phyloP scores from a whole-genome alignment of 257 asterid genomes.

The Solanum piurae region DNA sequence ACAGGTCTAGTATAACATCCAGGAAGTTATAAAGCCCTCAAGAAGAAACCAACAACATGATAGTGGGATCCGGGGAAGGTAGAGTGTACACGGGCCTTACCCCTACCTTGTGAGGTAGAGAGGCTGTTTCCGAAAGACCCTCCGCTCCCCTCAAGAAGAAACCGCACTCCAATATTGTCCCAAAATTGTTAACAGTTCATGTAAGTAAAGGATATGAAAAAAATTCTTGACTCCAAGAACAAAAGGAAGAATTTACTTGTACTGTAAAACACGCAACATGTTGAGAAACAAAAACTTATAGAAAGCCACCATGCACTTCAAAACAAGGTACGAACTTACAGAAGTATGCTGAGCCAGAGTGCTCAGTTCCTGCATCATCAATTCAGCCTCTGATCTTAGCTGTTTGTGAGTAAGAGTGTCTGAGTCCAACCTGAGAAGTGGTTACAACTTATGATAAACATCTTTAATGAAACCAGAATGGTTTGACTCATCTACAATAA shows the following conservation, averaged over 20 bases:
- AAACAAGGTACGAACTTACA: slow-evolving; percentile 35
- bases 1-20: neutral
- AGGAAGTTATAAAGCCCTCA: neutral
- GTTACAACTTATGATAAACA: neutral
- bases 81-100: neutral
- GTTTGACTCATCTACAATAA: neutral
- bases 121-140: neutral
- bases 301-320: neutral
- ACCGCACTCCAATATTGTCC: neutral
- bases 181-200: neutral
- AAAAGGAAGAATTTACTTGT: neutral
- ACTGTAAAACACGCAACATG: neutral
- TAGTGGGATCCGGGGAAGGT: neutral
- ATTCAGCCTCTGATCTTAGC: slow-evolving; percentile 65
- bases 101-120: neutral
- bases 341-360: slow-evolving; percentile 88
- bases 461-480: neutral
- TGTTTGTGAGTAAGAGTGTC: slow-evolving; percentile 56
- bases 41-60: neutral
- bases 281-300: neutral
- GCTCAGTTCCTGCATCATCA: slow-evolving; percentile 80
- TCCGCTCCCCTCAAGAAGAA: neutral
- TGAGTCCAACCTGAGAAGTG: slow-evolving; percentile 65
- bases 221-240: neutral
- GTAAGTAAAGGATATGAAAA: neutral